Evolutionary conservation across 495 filamentous ascomycete genomes (phyloP).

Genomic region (Astrothelium macrocarpum): DNA sequence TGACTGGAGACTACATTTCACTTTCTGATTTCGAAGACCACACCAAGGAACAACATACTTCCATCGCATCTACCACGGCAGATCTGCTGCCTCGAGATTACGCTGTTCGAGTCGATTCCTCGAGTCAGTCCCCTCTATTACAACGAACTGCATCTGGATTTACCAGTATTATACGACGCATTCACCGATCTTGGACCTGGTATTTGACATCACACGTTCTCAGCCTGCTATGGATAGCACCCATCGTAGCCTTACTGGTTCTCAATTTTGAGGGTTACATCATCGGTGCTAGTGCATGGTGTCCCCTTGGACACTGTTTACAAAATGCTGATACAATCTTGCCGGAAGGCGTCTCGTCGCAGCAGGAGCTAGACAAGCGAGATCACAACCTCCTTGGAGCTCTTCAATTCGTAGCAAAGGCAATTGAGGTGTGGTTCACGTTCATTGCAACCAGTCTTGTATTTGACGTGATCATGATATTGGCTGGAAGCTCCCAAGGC

Average conservation of each 20-base stretch:
- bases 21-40: neutral
- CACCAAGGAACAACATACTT: neutral
- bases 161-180: neutral
- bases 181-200: constrained; percentile 1
- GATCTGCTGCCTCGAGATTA: neutral
- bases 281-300: constrained; percentile 23
- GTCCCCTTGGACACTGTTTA: constrained; percentile 16
- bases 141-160: neutral
- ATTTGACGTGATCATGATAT: constrained; percentile 21
- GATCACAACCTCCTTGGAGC: constrained; percentile 23
- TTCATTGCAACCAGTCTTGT: constrained; percentile 22
- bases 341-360: constrained; percentile 10
- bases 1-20: neutral
- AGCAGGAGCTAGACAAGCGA: constrained; percentile 14
- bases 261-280: constrained; percentile 20
- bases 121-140: neutral
- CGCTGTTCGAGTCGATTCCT: neutral
- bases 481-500: constrained; percentile 18
- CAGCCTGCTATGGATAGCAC: constrained; percentile 22
- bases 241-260: constrained; percentile 20
- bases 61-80: neutral
- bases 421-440: constrained; percentile 26
- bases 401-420: constrained; percentile 26
- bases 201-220: constrained; percentile 10
- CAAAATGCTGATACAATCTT: neutral